These are phyloP conservation scores for Lanzia echinophila DNA, from an alignment of 2,329 filamentous ascomycete species.

Conservation along the genomic window DNA sequence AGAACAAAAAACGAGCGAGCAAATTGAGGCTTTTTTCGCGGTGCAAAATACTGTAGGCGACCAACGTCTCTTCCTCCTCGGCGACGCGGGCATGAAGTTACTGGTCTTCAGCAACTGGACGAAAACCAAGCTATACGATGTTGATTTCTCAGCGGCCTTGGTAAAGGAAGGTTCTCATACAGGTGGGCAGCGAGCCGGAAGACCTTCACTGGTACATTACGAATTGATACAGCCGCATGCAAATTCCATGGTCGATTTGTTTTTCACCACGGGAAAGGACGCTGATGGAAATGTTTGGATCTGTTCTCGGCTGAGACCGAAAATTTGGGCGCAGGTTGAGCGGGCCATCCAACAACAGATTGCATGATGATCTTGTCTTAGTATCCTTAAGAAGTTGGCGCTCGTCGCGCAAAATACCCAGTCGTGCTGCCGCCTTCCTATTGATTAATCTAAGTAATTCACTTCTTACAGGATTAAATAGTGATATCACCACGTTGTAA, in stretches of 20 bases:
- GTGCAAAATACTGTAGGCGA: constrained; percentile 23
- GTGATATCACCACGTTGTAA: no score
- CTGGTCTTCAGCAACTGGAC: constrained; percentile 37
- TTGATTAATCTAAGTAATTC: no score
- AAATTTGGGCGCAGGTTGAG: neutral
- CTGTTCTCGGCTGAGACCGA: neutral
- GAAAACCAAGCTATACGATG: constrained; percentile 31
- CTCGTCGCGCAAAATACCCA: no score
- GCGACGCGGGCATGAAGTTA: constrained; percentile 30
- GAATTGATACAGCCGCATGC: neutral
- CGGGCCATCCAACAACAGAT: neutral
- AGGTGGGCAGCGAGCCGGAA: constrained; percentile 6
- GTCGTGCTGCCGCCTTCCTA: no score
- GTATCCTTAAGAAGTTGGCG: no score
- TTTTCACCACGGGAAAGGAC: constrained; percentile 30
- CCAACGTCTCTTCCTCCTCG: constrained; percentile 28
- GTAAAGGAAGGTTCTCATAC: constrained; percentile 1
- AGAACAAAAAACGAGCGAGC: constrained; percentile 32
- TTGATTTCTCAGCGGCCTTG: constrained; percentile 32
- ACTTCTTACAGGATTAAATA: no score
- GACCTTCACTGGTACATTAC: constrained; percentile 8
- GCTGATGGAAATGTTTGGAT: constrained; percentile 30
- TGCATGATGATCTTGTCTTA: no score
- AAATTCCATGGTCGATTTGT: constrained; percentile 11
- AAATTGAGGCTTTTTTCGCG: constrained; percentile 33